A percentile compares a stretch with the other conserved stretches of the same genome.
These are phyloP conservation scores for Fusarium nelsonii DNA, from an alignment of 2,329 filamentous ascomycete species.

Conservation along the genomic window DNA sequence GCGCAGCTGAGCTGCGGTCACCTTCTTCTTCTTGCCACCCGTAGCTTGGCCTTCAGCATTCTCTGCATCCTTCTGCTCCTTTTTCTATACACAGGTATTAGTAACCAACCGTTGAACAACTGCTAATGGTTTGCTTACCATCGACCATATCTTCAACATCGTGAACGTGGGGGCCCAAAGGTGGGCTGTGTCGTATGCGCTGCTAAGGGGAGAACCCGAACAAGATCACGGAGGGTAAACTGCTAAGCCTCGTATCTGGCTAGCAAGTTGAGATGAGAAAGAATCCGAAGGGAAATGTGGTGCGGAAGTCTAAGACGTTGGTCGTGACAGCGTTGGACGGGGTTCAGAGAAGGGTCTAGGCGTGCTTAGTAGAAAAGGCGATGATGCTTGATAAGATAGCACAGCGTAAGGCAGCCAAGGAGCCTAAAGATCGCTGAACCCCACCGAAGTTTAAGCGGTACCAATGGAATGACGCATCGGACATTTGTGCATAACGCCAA, in stretches of 20 bases:
- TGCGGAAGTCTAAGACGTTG: conserved; percentile 7
- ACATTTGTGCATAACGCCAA: not conserved
- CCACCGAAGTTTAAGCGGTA: conserved; percentile 45
- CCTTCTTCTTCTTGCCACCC: conserved; percentile 95
- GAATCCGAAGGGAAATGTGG: not conserved
- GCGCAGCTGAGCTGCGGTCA: conserved; percentile 93
- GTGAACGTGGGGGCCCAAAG: conserved; percentile 55
- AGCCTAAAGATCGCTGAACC: conserved; percentile 17
- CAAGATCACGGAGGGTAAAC: not conserved
- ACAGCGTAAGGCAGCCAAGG: conserved; percentile 45
- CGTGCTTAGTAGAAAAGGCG: conserved; percentile 44
- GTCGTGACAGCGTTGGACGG: conserved; percentile 20
- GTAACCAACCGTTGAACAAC: conserved; percentile 9
- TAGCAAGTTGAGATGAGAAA: not conserved
- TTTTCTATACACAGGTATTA: conserved; percentile 72
- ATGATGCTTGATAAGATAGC: conserved; percentile 51
- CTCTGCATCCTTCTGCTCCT: conserved; percentile 95
- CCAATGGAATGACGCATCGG: conserved; percentile 8
- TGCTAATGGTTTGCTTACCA: conserved; percentile 68
- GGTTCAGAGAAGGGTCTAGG: conserved; percentile 35
- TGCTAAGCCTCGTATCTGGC: not conserved
- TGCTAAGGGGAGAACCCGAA: conserved; percentile 4
- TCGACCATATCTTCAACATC: conserved; percentile 99
- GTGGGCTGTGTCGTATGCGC: conserved; percentile 41
- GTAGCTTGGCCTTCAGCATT: conserved; percentile 78